phyloP scores from a whole-genome alignment of 2,329 filamentous ascomycete species.

The Didymosphaeria variabile region DNA sequence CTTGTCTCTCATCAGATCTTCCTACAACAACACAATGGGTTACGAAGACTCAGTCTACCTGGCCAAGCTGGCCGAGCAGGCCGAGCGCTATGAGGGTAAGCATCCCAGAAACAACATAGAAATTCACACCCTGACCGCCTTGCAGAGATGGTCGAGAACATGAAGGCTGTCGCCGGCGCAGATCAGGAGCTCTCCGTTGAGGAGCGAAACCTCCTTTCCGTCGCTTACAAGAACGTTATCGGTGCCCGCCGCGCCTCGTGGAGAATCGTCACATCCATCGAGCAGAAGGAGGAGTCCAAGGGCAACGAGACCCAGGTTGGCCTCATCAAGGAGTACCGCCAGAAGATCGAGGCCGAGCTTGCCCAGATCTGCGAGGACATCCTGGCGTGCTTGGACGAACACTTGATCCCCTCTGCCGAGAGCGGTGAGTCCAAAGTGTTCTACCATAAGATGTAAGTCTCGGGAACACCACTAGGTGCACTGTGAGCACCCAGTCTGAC shows the following conservation, averaged over 20 bases:
- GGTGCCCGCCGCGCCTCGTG: slow-evolving; percentile 95
- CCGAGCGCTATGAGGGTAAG: slow-evolving; percentile 98
- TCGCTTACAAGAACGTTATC: slow-evolving; percentile 99
- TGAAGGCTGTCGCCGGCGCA: slow-evolving; percentile 96
- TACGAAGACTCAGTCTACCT: slow-evolving; percentile 99
- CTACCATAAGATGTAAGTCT: slow-evolving; percentile 96
- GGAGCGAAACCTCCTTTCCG: slow-evolving; percentile 96
- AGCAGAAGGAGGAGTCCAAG: slow-evolving; percentile 99
- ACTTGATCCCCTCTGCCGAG: slow-evolving; percentile 93
- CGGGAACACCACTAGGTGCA: not conserved
- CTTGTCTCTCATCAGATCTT: slow-evolving; percentile 30
- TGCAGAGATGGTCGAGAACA: slow-evolving; percentile 99
- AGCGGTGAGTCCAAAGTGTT: slow-evolving; percentile 99
- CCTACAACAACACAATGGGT: slow-evolving; percentile 77
- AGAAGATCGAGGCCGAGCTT: slow-evolving; percentile 97
- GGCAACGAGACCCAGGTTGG: slow-evolving; percentile 90
- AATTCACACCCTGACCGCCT: slow-evolving; percentile 27
- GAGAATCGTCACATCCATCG: slow-evolving; percentile 98
- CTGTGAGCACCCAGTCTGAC: slow-evolving; percentile 24
- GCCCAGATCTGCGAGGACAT: slow-evolving; percentile 98
- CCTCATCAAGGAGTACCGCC: slow-evolving; percentile 97
- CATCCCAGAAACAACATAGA: slow-evolving; percentile 15
- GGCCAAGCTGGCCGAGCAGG: slow-evolving; percentile 99
- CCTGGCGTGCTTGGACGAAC: slow-evolving; percentile 90
- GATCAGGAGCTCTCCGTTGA: slow-evolving; percentile 75